Conservation (phyloP, 73 alveolate species). For the Blepharisma japonicum region DNA sequence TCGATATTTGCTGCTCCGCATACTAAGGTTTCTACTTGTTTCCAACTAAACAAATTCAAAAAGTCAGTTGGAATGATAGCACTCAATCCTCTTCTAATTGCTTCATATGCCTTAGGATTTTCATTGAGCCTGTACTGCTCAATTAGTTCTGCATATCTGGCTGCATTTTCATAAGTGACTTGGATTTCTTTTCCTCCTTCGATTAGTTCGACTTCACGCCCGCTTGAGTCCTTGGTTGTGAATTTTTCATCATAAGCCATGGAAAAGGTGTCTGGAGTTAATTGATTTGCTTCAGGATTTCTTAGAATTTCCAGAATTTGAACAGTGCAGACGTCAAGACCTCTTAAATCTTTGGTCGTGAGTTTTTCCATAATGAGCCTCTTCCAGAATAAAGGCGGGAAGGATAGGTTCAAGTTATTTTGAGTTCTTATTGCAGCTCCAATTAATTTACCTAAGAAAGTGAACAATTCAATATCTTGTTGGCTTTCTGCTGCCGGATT, state of each 20-base stretch:
- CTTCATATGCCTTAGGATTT: slow-evolving; percentile 55
- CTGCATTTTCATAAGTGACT: slow-evolving; percentile 59
- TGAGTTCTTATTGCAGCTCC: slow-evolving; percentile 81
- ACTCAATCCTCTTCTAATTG: slow-evolving; percentile 70
- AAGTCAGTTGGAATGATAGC: slow-evolving; percentile 64
- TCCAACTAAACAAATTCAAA: slow-evolving; percentile 72
- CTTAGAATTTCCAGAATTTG: slow-evolving; percentile 38
- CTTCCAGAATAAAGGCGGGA: slow-evolving; percentile 87
- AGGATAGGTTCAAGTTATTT: slow-evolving; percentile 69
- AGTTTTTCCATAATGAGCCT: slow-evolving; percentile 30
- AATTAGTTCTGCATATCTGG: slow-evolving; percentile 49
- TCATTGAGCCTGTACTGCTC: slow-evolving; percentile 64
- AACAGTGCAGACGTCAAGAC: slow-evolving; percentile 39
- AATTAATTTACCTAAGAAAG: slow-evolving; percentile 75
- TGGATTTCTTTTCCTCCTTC: slow-evolving; percentile 59
- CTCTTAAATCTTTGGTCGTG: slow-evolving; percentile 34
- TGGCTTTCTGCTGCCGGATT: slow-evolving; percentile 58
- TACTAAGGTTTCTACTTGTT: slow-evolving; percentile 80
- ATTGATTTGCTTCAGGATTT: slow-evolving; percentile 30
- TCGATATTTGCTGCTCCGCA: slow-evolving; percentile 82
- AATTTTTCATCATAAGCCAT: slow-evolving; percentile 37
- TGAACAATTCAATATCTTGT: slow-evolving; percentile 45
- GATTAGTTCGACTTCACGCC: slow-evolving; percentile 71
- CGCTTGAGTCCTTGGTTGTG: slow-evolving; percentile 72
- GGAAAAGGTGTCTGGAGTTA: slow-evolving; percentile 5